phyloP scores from a whole-genome alignment of 1,284 basidiomycete species.

The Irpex sp. region DNA sequence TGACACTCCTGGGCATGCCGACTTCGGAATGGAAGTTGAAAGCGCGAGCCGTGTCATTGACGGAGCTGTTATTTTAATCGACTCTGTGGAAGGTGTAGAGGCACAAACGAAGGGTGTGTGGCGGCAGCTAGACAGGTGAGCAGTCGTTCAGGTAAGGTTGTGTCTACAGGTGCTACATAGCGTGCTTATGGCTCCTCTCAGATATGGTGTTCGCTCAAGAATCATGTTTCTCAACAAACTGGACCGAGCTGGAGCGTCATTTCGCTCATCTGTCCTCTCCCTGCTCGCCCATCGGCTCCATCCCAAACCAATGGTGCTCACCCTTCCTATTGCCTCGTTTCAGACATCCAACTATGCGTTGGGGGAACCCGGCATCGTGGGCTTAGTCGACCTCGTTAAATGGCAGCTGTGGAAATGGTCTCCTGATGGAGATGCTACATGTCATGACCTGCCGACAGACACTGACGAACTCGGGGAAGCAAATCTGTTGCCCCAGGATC shows the following conservation, averaged over 20 bases:
- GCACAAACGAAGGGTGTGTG: constrained; percentile 88
- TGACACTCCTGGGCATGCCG: constrained; percentile 90
- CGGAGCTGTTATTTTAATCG: constrained; percentile 86
- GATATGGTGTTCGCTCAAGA: constrained; percentile 75
- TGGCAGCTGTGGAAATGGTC: constrained; percentile 80
- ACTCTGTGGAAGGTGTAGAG: constrained; percentile 90
- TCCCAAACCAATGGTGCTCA: constrained; percentile 67
- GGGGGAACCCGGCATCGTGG: constrained; percentile 74
- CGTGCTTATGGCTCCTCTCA: constrained; percentile 23
- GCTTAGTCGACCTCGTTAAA: constrained; percentile 75
- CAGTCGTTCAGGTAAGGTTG: constrained; percentile 28
- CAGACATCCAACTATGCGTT: constrained; percentile 57
- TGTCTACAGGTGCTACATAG: no score
- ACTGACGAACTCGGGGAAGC: constrained; percentile 38
- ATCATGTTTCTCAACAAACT: constrained; percentile 88
- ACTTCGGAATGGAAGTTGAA: constrained; percentile 95
- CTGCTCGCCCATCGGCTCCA: constrained; percentile 74
- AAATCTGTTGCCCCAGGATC: constrained; percentile 46
- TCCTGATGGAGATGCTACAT: constrained; percentile 38
- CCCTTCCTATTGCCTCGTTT: constrained; percentile 77
- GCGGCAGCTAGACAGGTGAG: constrained; percentile 80
- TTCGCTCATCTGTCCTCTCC: constrained; percentile 66
- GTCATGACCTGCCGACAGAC: constrained; percentile 51
- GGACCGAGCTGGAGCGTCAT: constrained; percentile 80
- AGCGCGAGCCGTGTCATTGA: constrained; percentile 88